Conservation (phyloP, 169 alveolate species). For the Ichthyophthirius multifiliis region DNA sequence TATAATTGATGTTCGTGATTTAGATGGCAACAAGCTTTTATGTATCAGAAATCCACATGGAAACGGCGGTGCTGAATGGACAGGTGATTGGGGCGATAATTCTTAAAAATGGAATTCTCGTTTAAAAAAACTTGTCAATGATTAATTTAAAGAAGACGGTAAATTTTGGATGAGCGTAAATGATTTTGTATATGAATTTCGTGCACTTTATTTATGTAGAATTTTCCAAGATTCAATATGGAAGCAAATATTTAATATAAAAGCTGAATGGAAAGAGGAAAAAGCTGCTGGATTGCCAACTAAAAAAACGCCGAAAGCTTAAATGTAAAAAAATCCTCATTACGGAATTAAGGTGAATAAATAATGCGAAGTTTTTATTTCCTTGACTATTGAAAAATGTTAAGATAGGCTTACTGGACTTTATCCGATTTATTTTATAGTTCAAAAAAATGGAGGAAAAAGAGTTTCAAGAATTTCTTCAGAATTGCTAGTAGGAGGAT, state of each 20-base stretch:
- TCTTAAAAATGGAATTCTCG: slow-evolving; percentile 13
- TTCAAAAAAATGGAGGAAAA: slow-evolving; percentile 36
- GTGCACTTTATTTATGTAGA: slow-evolving; percentile 55
- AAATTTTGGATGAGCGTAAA: slow-evolving; percentile 67
- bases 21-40: slow-evolving; percentile 54
- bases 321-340: slow-evolving; percentile 49
- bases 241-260: neutral
- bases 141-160: slow-evolving; percentile 47
- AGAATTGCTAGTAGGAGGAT: slow-evolving; percentile 22
- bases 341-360: slow-evolving; percentile 40
- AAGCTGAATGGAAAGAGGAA: slow-evolving; percentile 58
- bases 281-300: slow-evolving; percentile 69
- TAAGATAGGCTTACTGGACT: slow-evolving; percentile 51
- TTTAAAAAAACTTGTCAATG: slow-evolving; percentile 19
- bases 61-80: slow-evolving; percentile 66
- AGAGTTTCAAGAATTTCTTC: slow-evolving; percentile 23
- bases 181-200: slow-evolving; percentile 56
- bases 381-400: slow-evolving; percentile 38
- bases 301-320: slow-evolving; percentile 36
- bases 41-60: slow-evolving; percentile 78
- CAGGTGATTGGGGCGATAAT: slow-evolving; percentile 72
- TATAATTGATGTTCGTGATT: slow-evolving; percentile 46
- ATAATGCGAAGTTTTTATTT: slow-evolving; percentile 44
- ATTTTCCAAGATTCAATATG: slow-evolving; percentile 23
- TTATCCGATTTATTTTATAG: slow-evolving; percentile 49